Evolutionary conservation across 208 protist genomes (phyloP), one percentile per base, ranked within the genome.

Genomic region (Porcisia hertigi): DNA sequence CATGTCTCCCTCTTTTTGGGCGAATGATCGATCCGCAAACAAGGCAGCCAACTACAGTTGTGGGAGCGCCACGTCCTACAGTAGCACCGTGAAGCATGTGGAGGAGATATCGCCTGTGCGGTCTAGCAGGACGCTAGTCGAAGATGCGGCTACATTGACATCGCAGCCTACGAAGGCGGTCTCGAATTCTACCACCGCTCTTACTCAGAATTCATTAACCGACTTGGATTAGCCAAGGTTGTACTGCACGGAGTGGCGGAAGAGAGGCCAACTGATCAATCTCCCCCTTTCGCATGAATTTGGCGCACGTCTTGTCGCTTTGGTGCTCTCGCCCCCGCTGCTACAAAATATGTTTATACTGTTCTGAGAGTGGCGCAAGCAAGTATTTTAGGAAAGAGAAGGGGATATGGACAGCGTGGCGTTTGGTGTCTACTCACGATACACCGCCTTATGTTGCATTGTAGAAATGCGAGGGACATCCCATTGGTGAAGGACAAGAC

Each of bases 21-120:
- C 16, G n/a, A 25, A 57, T 62, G 43, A 41, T 5, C 14, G 8
- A 2, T 41, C 65, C 14, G 54, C 7, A 67, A n/a, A 18, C 63
- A 16, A 52, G 47, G 47, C 23, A 7, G 39, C 49, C 39, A 30
- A 34, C 1, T 6, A 41, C 63, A 52, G 63, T 34, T 18, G 45
- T 39, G 52, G 7, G 8, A 23, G 45, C 41, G 36, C 14, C 12
- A 52, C n/a, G 1, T 8, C 53, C 30, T 9, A 18, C 25, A 55
- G 58, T 25, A 1, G 43, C 30, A 52, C 53, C 43, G 55, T 75
- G 58, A 75, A 75, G 34, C 52, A 23, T 47, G 58, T 67, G 34
- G 43, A 47, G 45, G 58, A 67, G 5, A 9, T 66, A 25, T 53
- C 25, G 18, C n/a, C 25, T 36, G 36, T 49, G 59, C 16, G n/a